Conservation (phyloP, 2,329 filamentous ascomycete genomes). For the Cladobotryum mycophilum region DNA sequence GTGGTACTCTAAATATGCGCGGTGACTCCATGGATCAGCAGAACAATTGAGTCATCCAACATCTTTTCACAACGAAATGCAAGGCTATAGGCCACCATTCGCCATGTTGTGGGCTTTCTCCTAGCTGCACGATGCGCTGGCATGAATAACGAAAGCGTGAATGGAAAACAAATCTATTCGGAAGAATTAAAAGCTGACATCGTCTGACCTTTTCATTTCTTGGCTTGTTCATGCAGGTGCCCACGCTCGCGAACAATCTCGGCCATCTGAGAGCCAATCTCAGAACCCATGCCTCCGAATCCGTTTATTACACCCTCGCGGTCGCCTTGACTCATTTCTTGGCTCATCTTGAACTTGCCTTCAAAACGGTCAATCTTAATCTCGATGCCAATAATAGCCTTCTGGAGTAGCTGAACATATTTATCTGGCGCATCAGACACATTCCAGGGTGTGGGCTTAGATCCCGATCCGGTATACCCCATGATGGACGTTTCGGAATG, state of each 20-base stretch:
- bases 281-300: constrained; percentile 35
- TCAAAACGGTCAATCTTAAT: constrained; percentile 48
- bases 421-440: constrained; percentile 49
- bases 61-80: too few relatives aligned
- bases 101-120: too few relatives aligned
- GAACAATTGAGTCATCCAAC: too few relatives aligned
- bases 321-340: constrained; percentile 50
- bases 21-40: too few relatives aligned
- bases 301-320: constrained; percentile 51
- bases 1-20: too few relatives aligned
- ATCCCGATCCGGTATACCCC: constrained; percentile 40
- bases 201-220: too few relatives aligned
- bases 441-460: constrained; percentile 40
- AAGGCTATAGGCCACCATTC: too few relatives aligned
- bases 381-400: constrained; percentile 55
- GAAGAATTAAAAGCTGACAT: too few relatives aligned
- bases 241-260: constrained; percentile 25
- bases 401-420: constrained; percentile 53
- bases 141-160: too few relatives aligned
- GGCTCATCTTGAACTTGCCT: constrained; percentile 63
- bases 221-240: constrained; percentile 8
- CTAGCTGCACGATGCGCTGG: too few relatives aligned
- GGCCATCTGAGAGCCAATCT: constrained; percentile 26
- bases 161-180: too few relatives aligned
- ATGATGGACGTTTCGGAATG: constrained; percentile 50